A percentile compares a stretch with the other conserved stretches of the same genome.
These are phyloP conservation scores for Heritiera fomes DNA, from an alignment of 345 rosid species.

Conservation along the genomic window DNA sequence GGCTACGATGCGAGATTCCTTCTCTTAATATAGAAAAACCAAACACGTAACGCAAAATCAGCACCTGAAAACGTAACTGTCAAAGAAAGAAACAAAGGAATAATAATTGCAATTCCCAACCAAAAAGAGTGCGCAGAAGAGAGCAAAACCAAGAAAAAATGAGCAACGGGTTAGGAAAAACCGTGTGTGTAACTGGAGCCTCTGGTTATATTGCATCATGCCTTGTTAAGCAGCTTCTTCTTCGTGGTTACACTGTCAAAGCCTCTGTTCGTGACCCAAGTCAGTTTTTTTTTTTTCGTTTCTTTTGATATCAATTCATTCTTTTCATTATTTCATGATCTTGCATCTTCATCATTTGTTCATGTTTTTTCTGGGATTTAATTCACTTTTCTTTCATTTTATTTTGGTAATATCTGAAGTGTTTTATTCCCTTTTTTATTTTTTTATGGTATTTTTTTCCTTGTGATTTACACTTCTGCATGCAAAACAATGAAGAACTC, in stretches of 20 bases:
- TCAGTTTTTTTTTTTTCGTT: conserved; percentile 23
- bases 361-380: neutral
- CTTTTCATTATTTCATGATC: neutral
- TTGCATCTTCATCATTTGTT: neutral
- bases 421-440: neutral
- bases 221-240: conserved; percentile 52
- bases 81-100: neutral
- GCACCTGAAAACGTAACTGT: neutral
- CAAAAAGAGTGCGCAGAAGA: neutral
- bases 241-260: conserved; percentile 46
- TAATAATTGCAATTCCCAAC: neutral
- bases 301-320: neutral
- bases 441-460: neutral
- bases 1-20: neutral
- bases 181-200: conserved; percentile 57
- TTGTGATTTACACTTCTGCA: neutral
- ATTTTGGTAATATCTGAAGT: neutral
- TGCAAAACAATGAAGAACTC: neutral
- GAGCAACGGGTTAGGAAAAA: conserved; percentile 26
- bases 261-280: conserved; percentile 52
- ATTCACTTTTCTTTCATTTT: conserved; percentile 2
- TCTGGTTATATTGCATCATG: conserved; percentile 55
- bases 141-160: neutral
- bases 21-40: neutral
- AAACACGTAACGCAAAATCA: neutral